A percentile compares a stretch with the other conserved stretches of the same genome.
Conservation (phyloP, 2,329 filamentous ascomycete genomes). For the Verticillium tricorpus region DNA sequence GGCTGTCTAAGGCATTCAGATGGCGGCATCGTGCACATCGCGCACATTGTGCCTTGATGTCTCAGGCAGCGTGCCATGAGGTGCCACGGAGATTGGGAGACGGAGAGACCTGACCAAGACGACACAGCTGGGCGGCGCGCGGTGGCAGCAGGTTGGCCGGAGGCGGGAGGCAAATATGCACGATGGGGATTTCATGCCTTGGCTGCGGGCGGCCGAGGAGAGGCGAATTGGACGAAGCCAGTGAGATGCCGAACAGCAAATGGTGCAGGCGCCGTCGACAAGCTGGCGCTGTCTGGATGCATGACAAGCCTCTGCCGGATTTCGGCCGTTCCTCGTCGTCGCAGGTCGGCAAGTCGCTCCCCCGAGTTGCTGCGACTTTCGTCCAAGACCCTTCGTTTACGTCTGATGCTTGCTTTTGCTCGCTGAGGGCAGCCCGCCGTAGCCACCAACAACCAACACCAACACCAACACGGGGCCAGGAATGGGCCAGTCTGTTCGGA, state of each 20-base stretch:
- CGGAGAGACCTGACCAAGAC: not conserved
- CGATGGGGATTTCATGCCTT: slow-evolving; percentile 16
- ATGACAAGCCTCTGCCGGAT: not conserved
- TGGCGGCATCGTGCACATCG: not conserved
- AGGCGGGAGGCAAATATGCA: slow-evolving; percentile 9
- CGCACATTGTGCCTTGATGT: not conserved
- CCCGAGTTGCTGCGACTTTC: not conserved
- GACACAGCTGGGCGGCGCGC: not conserved
- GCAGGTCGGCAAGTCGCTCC: not conserved
- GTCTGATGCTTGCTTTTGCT: not conserved
- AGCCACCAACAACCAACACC: not conserved
- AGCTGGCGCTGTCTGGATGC: not conserved
- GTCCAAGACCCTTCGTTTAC: not conserved
- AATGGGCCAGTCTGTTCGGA: not conserved
- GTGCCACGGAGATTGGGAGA: not conserved
- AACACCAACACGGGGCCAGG: not conserved
- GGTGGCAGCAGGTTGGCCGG: not conserved
- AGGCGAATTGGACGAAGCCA: slow-evolving; percentile 8
- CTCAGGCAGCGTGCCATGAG: not conserved
- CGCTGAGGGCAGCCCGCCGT: not conserved
- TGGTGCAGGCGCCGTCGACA: not conserved
- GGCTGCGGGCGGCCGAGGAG: slow-evolving; percentile 10
- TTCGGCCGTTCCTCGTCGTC: not conserved
- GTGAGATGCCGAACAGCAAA: not conserved
- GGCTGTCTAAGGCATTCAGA: not conserved